Evolutionary conservation across 2,329 filamentous ascomycete species (phyloP).

Genomic region (Exophiala mesophila): DNA sequence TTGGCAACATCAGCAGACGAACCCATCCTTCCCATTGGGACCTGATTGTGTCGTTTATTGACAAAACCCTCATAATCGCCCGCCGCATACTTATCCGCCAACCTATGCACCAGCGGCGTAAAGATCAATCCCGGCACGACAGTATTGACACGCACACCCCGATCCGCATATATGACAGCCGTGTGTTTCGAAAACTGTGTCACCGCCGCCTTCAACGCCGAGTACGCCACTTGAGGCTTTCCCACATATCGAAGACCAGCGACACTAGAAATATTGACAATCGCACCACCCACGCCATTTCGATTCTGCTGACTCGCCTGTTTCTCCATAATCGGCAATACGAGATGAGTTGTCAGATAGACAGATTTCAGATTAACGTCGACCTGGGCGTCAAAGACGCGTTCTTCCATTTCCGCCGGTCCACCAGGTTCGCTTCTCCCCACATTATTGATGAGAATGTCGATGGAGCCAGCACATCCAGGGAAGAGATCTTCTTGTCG

Average conservation of each 20-base stretch:
- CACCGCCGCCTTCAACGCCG: conserved; percentile 46
- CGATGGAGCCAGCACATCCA: conserved; percentile 50
- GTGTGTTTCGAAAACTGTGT: conserved; percentile 46
- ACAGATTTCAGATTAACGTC: conserved; percentile 54
- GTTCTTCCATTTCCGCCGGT: conserved; percentile 46
- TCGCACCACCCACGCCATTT: conserved; percentile 29
- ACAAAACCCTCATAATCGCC: conserved; percentile 49
- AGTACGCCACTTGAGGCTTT: conserved; percentile 49
- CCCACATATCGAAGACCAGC: conserved; percentile 50
- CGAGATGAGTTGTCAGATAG: conserved; percentile 50
- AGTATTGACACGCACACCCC: conserved; percentile 49
- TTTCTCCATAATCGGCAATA: conserved; percentile 51
- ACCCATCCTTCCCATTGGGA: conserved; percentile 57
- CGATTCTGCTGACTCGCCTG: conserved; percentile 29
- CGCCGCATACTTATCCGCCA: conserved; percentile 43
- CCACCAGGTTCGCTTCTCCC: conserved; percentile 52
- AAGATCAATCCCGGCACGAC: conserved; percentile 55
- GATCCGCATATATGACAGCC: conserved; percentile 43
- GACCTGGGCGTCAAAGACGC: conserved; percentile 50
- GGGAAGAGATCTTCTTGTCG: conserved; percentile 46
- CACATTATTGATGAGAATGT: conserved; percentile 59
- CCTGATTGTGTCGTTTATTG: conserved; percentile 50
- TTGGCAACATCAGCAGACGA: conserved; percentile 57
- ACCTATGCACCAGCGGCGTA: conserved; percentile 46
- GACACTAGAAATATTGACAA: conserved; percentile 49